Conservation (phyloP, 306 rosid species). For the Vachellia pachyceras region DNA sequence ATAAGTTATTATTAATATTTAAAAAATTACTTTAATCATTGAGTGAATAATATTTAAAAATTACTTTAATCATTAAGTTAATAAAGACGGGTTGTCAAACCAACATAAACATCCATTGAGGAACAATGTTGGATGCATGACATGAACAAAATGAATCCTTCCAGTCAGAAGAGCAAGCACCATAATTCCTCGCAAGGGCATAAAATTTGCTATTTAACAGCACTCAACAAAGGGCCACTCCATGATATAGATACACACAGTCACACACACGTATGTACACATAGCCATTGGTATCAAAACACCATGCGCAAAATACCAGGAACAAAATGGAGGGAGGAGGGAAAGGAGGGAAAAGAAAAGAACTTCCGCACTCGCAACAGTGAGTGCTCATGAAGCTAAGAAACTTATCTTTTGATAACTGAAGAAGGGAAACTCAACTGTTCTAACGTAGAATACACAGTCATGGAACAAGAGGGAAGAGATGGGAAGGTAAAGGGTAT, state of each 20-base stretch:
- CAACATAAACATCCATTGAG: not conserved
- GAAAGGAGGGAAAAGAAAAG: not conserved
- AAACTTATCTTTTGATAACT: slow-evolving; percentile 37
- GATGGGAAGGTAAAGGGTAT: slow-evolving; percentile 48
- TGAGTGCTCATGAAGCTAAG: slow-evolving; percentile 35
- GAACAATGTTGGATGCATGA: not conserved
- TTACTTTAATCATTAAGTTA: not conserved
- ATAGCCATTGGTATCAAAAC: slow-evolving; percentile 41
- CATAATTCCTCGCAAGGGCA: not conserved
- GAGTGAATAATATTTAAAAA: not conserved
- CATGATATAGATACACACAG: slow-evolving; percentile 30
- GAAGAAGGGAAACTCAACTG: slow-evolving; percentile 36
- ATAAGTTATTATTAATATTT: not conserved
- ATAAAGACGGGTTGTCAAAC: not conserved
- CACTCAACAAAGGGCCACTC: slow-evolving; percentile 35
- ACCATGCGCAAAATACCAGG: slow-evolving; percentile 46
- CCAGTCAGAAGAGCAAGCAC: not conserved
- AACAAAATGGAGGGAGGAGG: slow-evolving; percentile 20
- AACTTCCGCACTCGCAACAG: slow-evolving; percentile 36
- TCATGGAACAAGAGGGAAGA: slow-evolving; percentile 26
- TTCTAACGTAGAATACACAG: slow-evolving; percentile 39
- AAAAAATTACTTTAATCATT: not conserved
- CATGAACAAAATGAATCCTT: not conserved
- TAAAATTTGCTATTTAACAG: slow-evolving; percentile 19
- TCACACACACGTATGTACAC: slow-evolving; percentile 41